Evolutionary conservation across 495 filamentous ascomycete species (phyloP).

Genomic region (Geoglossum glabrum): DNA sequence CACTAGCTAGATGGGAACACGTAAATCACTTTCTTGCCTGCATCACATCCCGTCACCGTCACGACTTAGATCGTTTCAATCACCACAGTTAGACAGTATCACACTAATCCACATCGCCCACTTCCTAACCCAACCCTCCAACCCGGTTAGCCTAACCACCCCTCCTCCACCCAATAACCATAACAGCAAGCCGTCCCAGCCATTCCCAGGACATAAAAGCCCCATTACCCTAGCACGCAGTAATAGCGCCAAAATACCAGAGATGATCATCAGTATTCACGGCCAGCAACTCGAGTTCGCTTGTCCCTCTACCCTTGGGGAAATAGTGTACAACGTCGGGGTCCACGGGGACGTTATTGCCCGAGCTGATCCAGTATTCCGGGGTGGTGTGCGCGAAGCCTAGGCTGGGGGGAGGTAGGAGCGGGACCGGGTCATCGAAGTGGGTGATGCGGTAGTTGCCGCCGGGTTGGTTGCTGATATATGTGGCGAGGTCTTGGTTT

Average conservation of each 20-base stretch:
- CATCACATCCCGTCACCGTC: too few species aligned
- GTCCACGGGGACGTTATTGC: conserved; percentile 21
- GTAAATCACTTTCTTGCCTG: too few species aligned
- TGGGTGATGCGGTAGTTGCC: conserved; percentile 48
- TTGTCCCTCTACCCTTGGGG: conserved; percentile 23
- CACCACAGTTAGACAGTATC: too few species aligned
- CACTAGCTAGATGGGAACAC: too few species aligned
- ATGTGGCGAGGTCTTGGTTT: conserved; percentile 31
- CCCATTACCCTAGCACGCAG: too few species aligned
- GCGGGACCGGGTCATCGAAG: conserved; percentile 42
- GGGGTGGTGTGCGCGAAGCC: conserved; percentile 43
- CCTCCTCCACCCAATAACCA: too few species aligned
- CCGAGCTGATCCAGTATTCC: conserved; percentile 42
- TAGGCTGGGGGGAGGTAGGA: conserved; percentile 32
- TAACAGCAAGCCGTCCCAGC: too few species aligned
- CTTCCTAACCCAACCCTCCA: too few species aligned
- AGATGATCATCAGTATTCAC: conserved; percentile 19
- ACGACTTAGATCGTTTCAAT: too few species aligned
- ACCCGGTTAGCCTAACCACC: too few species aligned
- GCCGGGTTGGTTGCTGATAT: conserved; percentile 29
- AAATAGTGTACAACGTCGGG: conserved; percentile 22
- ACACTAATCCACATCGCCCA: too few species aligned
- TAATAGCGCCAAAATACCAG: conserved; percentile 24
- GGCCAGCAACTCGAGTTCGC: conserved; percentile 18
- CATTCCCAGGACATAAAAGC: too few species aligned